A percentile compares a stretch with the other conserved stretches of the same genome.
Conservation (phyloP, 768 basidiomycete genomes). For the Tricholoma flavovirens region DNA sequence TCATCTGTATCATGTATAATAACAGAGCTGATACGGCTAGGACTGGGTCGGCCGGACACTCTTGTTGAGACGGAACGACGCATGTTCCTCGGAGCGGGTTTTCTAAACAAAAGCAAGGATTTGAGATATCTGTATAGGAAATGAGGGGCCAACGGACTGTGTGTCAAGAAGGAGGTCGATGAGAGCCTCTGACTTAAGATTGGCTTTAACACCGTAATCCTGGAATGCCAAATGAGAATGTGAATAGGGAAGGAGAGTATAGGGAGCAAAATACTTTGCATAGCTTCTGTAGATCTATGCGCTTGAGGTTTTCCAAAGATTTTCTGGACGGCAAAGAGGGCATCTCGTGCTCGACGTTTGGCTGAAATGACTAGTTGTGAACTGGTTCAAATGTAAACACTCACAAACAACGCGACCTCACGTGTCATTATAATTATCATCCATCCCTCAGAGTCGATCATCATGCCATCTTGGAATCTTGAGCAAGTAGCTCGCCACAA, state of each 20-base stretch:
- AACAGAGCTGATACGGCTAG: slow-evolving; percentile 39
- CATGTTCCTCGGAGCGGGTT: slow-evolving; percentile 17
- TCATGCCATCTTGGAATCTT: slow-evolving; percentile 43
- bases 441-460: no score
- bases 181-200: slow-evolving; percentile 74
- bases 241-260: background rate
- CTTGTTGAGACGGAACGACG: slow-evolving; percentile 32
- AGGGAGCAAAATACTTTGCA: slow-evolving; percentile 52
- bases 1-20: slow-evolving; percentile 47
- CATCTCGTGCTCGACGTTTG: slow-evolving; percentile 25
- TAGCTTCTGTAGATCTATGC: slow-evolving; percentile 49
- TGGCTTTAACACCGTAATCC: slow-evolving; percentile 80
- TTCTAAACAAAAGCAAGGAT: background rate
- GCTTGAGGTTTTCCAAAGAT: slow-evolving; percentile 40
- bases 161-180: slow-evolving; percentile 68
- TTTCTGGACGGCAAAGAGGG: slow-evolving; percentile 36
- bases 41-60: slow-evolving; percentile 31
- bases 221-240: slow-evolving; percentile 24
- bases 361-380: slow-evolving; percentile 7
- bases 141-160: slow-evolving; percentile 29
- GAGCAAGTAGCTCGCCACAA: slow-evolving; percentile 59
- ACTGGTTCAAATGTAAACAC: slow-evolving; percentile 16
- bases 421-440: slow-evolving; percentile 3
- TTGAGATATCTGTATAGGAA: background rate
- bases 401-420: slow-evolving; percentile 20